Evolutionary conservation across 176 grass and related monocot genomes (phyloP), one percentile per base, ranked within the genome.

Genomic region (Oryza glaberrima): DNA sequence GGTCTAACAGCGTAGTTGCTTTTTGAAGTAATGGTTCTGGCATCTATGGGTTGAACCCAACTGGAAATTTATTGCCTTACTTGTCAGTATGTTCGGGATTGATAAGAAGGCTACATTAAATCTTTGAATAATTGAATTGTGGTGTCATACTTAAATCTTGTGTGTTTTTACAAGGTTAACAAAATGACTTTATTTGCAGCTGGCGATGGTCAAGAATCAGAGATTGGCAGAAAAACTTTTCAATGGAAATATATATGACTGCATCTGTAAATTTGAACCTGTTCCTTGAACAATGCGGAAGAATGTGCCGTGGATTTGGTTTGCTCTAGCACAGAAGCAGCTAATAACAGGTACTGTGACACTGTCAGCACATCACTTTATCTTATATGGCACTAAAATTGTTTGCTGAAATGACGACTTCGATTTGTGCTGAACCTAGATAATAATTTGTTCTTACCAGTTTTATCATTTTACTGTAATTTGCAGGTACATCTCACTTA

Each of bases 141-240:
- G 54, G 20, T 58, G 40, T 69, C 28, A 45, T 77, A 72, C 68
- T 22, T 23, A 67, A 67, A 56, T 9, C n/a, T 23, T 23, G 56
- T 63, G 23, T 81, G 14, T 68, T 0, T 54, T 22, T 14, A 20
- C 14, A 85, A 45, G 22, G 68, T 90, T 35, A 89, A 44, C 58
- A 63, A n/a, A 58, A 16, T 3, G 38, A 73, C 3, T 73, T 12
- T 90, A 23, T 72, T 22, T 76, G 82, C 87, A 98, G 96, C 88
- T 98, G 88, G 96, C 96, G 19, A 98, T 98, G 93, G 90, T 98
- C 80, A 98, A 98, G 81, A 98, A 98, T 74, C 91, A 98, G 83
- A 92, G 96, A 49, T 90, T 98, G 77, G 96, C 93, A 36, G 93
- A 98, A 80, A 98, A 98, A 72, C 88, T 98, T 72, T 95, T 95